Conservation (phyloP, 2,329 filamentous ascomycete genomes). For the Fusarium sacchari region DNA sequence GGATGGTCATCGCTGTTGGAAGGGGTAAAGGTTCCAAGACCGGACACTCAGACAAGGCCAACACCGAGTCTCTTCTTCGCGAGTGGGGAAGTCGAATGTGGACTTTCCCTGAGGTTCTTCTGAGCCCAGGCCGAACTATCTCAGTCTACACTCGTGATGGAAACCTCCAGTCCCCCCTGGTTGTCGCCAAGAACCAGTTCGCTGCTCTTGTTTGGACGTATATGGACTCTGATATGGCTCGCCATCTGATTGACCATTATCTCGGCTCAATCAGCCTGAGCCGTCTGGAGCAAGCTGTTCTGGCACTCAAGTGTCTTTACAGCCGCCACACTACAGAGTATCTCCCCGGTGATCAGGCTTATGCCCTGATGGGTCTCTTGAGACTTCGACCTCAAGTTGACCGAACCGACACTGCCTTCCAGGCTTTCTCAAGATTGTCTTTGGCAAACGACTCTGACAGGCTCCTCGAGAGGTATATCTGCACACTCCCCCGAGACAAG, state of each 20-base stretch:
- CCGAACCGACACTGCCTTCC: constrained; percentile 48
- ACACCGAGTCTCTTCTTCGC: constrained; percentile 38
- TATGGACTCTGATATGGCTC: constrained; percentile 41
- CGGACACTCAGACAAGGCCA: constrained; percentile 18
- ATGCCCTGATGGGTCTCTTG: constrained; percentile 52
- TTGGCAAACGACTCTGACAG: constrained; percentile 49
- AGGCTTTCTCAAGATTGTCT: constrained; percentile 51
- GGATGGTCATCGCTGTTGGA: constrained; percentile 41
- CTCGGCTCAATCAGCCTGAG: constrained; percentile 46
- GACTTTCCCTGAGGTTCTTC: constrained; percentile 44
- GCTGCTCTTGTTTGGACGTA: constrained; percentile 45
- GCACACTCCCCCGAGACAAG: constrained; percentile 38
- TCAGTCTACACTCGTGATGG: constrained; percentile 41
- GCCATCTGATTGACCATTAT: constrained; percentile 51
- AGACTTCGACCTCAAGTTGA: constrained; percentile 47
- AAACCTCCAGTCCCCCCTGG: constrained; percentile 26
- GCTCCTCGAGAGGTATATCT: constrained; percentile 49
- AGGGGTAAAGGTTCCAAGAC: constrained; percentile 23
- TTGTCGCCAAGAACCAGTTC: constrained; percentile 48
- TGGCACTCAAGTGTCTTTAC: constrained; percentile 47
- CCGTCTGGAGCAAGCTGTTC: constrained; percentile 47
- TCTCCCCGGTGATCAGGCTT: constrained; percentile 47
- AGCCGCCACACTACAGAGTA: constrained; percentile 39
- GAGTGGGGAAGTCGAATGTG: constrained; percentile 46
- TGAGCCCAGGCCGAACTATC: constrained; percentile 39